phyloP scores from a whole-genome alignment of 2,329 filamentous ascomycete genomes.

The Curvularia sp. region DNA sequence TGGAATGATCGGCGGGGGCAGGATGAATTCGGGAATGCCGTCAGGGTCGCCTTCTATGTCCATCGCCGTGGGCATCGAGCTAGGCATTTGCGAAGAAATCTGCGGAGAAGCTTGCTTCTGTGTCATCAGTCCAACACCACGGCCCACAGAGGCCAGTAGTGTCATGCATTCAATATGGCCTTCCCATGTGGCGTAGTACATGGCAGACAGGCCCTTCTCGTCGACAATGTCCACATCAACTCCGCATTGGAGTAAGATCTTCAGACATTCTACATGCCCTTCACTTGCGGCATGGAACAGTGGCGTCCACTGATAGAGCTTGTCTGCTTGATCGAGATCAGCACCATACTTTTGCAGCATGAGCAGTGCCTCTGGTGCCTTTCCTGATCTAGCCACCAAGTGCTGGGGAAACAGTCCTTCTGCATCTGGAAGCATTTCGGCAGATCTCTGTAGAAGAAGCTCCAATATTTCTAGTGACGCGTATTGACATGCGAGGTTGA shows the following conservation, averaged over 20 bases:
- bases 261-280: conserved; percentile 87
- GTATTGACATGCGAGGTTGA: conserved; percentile 95
- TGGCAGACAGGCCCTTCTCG: conserved; percentile 89
- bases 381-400: conserved; percentile 86
- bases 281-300: conserved; percentile 96
- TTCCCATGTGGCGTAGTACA: conserved; percentile 99
- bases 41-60: conserved; percentile 77
- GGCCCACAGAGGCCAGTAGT: conserved; percentile 69
- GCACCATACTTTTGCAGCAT: conserved; percentile 85
- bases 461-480: conserved; percentile 85
- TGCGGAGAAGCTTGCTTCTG: conserved; percentile 51
- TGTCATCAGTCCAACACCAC: conserved; percentile 42
- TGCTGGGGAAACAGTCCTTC: conserved; percentile 98
- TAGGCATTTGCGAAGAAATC: conserved; percentile 51
- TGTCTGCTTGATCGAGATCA: conserved; percentile 90
- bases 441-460: conserved; percentile 79
- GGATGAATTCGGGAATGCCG: conserved; percentile 87
- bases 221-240: conserved; percentile 82
- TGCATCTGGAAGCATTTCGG: conserved; percentile 87
- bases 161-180: conserved; percentile 95
- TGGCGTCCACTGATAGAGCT: conserved; percentile 96
- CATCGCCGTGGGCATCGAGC: conserved; percentile 49
- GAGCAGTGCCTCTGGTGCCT: conserved; percentile 78
- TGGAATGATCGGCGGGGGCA: conserved; percentile 95
- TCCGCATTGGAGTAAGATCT: conserved; percentile 78